Evolutionary conservation across 495 filamentous ascomycete genomes (phyloP), one percentile per base, ranked within the genome.

Genomic region (Aspergillus diversus): DNA sequence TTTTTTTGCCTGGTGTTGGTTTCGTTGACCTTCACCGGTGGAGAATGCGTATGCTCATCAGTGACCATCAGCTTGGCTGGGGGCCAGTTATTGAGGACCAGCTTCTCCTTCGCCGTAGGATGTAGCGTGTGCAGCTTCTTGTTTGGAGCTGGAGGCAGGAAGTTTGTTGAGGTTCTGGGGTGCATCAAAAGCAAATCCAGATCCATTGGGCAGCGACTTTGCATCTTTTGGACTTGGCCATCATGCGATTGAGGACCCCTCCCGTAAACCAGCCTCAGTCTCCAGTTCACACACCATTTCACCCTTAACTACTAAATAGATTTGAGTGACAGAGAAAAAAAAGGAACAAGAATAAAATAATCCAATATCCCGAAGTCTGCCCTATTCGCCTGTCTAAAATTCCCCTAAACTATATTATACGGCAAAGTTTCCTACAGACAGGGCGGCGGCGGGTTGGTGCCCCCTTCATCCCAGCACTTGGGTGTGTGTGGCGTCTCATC

Each of bases 401-500:
- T 12, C n/a, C n/a, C 39, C 39, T 43, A 11, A 43, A 43, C 39
- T 13, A 49, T 17, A 49, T 49, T 8, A 49, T 17, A 50, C n/a
- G 47, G 16, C 35, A 16, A 27, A 27, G 21, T 27, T 46, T 37
- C 15, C 17, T 55, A 55, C 53, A 39, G 33, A 35, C 53, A 55
- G n/a, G 53, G 53, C n/a, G 35, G 53, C n/a, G 35, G 53, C 33
- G 17, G 53, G 21, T 43, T 11, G 39, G 3, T 13, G 39, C 39
- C 11, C 9, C 7, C 11, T 15, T 17, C n/a, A 31, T 50, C n/a
- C n/a, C 47, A 17, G 47, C 47, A 47, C 48, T 49, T 9, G 58
- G 37, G 31, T 16, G 48, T 47, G 42, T 49, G 48, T 59, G 48
- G 48, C 48, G 48, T 21, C 47, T 43, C 58, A 60, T 60, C 57